These are phyloP conservation scores for Magnaporthiopsis incrustans DNA, from an alignment of 2,329 filamentous ascomycete species.

Conservation along the genomic window DNA sequence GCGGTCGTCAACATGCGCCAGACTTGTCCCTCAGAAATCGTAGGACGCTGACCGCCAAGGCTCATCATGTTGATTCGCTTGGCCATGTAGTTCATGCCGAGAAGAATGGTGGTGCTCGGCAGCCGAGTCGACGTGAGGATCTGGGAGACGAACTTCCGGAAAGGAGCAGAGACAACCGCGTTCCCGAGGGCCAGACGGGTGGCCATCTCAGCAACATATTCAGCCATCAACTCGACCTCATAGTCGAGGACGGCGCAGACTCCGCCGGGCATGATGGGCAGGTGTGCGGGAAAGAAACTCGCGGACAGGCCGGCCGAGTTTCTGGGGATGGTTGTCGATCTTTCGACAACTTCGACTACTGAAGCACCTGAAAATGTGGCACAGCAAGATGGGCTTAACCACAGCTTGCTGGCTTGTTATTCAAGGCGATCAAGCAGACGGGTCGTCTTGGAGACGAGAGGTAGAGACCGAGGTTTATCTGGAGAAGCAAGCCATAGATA, in stretches of 20 bases:
- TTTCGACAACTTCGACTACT: constrained; percentile 19
- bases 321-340: constrained; percentile 17
- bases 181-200: constrained; percentile 53
- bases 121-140: constrained; percentile 85
- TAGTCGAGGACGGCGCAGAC: constrained; percentile 94
- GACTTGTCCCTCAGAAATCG: constrained; percentile 60
- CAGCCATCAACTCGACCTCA: constrained; percentile 91
- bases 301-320: constrained; percentile 15
- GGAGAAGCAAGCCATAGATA: constrained; percentile 28
- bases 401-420: constrained; percentile 20
- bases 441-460: constrained; percentile 9
- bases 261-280: constrained; percentile 60
- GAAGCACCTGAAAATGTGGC: constrained; percentile 27
- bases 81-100: constrained; percentile 84
- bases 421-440: constrained; percentile 30
- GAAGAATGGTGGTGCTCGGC: constrained; percentile 82
- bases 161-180: constrained; percentile 42
- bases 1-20: constrained; percentile 84
- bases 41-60: constrained; percentile 27
- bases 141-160: constrained; percentile 86
- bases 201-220: constrained; percentile 89
- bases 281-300: constrained; percentile 13
- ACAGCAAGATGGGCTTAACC: constrained; percentile 18
- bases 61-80: constrained; percentile 73
- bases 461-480: constrained; percentile 24